These are phyloP conservation scores for Singerocomus inundabilis DNA, from an alignment of 1,284 basidiomycete species.

Conservation along the genomic window DNA sequence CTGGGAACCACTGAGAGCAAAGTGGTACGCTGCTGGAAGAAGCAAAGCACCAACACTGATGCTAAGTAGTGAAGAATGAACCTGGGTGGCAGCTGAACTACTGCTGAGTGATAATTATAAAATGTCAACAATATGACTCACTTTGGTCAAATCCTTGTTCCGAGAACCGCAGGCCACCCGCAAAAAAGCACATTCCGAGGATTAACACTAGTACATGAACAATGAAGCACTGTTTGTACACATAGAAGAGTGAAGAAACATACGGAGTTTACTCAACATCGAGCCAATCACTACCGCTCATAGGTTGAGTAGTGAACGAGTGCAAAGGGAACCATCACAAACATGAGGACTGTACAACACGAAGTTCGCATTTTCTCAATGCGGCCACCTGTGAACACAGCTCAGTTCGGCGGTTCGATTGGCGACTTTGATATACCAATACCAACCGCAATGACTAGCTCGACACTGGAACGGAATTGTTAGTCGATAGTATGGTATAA, in stretches of 20 bases:
- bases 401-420: constrained; percentile 16
- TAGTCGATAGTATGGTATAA: background rate
- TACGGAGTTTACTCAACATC: constrained; percentile 74
- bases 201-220: constrained; percentile 40
- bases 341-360: constrained; percentile 80
- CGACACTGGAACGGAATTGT: constrained; percentile 47
- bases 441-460: constrained; percentile 69
- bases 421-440: background rate
- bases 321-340: constrained; percentile 31
- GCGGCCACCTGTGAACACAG: constrained; percentile 62
- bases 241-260: constrained; percentile 24
- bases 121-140: constrained; percentile 34
- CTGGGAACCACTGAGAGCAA: constrained; percentile 47
- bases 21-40: constrained; percentile 76
- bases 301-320: constrained; percentile 6
- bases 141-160: constrained; percentile 77
- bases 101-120: background rate
- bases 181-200: constrained; percentile 79
- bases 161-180: constrained; percentile 73
- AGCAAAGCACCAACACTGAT: constrained; percentile 79
- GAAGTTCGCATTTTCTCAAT: constrained; percentile 78
- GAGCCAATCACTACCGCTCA: constrained; percentile 64
- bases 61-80: constrained; percentile 80
- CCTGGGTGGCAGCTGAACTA: constrained; percentile 65
- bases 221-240: constrained; percentile 6